Evolutionary conservation across 257 asterid genomes (phyloP).

Genomic region (Solanum bukasovii): DNA sequence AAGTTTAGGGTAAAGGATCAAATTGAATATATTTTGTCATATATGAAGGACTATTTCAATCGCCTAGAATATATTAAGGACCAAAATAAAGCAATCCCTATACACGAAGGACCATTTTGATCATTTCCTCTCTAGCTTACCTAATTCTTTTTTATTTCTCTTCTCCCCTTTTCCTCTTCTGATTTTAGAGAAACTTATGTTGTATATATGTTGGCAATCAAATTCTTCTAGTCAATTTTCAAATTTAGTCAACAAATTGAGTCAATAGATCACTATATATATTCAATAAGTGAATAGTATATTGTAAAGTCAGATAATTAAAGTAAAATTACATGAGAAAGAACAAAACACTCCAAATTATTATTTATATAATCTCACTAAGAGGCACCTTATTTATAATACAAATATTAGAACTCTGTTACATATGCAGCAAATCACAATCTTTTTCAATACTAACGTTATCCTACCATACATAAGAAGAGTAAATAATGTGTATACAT

Average conservation of each 20-base stretch:
- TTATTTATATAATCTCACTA: neutral
- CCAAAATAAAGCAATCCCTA: too few relatives aligned
- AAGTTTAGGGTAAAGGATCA: too few relatives aligned
- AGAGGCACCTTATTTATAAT: neutral
- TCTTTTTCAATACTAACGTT: neutral
- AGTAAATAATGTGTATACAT: neutral
- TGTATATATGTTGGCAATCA: neutral
- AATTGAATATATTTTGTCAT: too few relatives aligned
- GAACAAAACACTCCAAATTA: neutral
- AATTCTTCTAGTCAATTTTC: neutral
- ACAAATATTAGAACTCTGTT: neutral
- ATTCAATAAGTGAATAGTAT: neutral
- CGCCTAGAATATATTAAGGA: too few relatives aligned
- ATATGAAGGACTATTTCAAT: too few relatives aligned
- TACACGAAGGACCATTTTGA: too few relatives aligned
- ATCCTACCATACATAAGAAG: neutral
- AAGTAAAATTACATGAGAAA: neutral
- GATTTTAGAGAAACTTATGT: neutral
- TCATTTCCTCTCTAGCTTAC: neutral
- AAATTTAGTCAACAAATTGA: neutral
- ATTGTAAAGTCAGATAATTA: neutral
- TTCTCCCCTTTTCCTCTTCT: neutral
- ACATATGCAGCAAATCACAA: neutral
- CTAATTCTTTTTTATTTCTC: neutral
- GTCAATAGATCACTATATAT: neutral